These are phyloP conservation scores for Aspergillus asperescens DNA, from an alignment of 495 filamentous ascomycete species.

Conservation along the genomic window DNA sequence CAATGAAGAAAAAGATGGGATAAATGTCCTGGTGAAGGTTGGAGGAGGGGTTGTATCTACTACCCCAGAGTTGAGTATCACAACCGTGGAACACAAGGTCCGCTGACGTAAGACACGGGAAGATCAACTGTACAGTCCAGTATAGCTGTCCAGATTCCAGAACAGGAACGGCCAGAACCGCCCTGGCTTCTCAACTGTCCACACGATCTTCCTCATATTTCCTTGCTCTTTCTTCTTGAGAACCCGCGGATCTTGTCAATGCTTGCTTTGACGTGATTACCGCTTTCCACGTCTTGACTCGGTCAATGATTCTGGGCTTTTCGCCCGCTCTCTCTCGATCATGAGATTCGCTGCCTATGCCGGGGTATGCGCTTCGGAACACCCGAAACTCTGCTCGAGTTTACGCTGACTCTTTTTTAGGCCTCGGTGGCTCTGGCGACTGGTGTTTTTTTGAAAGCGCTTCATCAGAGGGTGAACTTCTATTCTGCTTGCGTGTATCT, in stretches of 20 bases:
- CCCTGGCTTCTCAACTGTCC: slow-evolving; percentile 7
- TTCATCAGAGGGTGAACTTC: slow-evolving; percentile 93
- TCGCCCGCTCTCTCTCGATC: slow-evolving; percentile 21
- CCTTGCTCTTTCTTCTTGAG: slow-evolving; percentile 1
- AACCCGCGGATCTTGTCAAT: slow-evolving; percentile 21
- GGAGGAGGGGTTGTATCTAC: neutral
- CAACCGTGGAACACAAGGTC: neutral
- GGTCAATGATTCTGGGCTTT: slow-evolving; percentile 31
- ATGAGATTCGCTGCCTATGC: slow-evolving; percentile 52
- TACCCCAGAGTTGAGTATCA: slow-evolving; percentile 3
- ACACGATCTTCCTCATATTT: slow-evolving; percentile 12
- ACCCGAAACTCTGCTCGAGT: neutral
- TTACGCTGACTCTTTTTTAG: slow-evolving; percentile 34
- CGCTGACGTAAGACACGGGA: slow-evolving; percentile 39
- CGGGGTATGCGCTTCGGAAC: slow-evolving; percentile 37
- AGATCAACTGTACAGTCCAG: slow-evolving; percentile 13
- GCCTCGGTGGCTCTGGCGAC: slow-evolving; percentile 72
- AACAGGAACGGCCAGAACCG: slow-evolving; percentile 1
- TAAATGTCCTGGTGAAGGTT: neutral
- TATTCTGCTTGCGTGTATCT: slow-evolving; percentile 96
- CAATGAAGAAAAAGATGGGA: neutral
- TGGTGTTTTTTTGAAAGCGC: slow-evolving; percentile 78
- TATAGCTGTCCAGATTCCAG: slow-evolving; percentile 41
- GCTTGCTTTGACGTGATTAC: slow-evolving; percentile 14
- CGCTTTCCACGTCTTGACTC: slow-evolving; percentile 15